Conservation (phyloP, 2,329 filamentous ascomycete genomes). For the Sarocladium brachiariae region DNA sequence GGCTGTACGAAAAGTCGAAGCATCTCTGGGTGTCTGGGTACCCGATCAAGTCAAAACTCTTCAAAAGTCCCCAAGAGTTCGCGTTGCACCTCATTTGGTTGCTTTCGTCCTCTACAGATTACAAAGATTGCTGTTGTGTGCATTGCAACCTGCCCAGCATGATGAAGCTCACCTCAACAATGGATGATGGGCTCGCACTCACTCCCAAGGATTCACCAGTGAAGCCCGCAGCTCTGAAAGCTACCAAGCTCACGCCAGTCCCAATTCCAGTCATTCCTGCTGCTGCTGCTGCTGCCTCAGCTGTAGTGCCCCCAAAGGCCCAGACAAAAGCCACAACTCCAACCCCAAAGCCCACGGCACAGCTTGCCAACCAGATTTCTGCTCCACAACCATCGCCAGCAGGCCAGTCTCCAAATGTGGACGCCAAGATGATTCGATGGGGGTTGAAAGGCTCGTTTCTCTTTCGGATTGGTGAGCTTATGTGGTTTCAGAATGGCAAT, state of each 20-base stretch:
- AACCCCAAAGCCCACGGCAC: conserved; percentile 10
- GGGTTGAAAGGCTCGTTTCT: conserved; percentile 27
- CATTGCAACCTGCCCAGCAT: conserved; percentile 34
- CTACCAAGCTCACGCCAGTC: conserved; percentile 28
- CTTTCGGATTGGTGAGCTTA: conserved; percentile 42
- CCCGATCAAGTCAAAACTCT: conserved; percentile 40
- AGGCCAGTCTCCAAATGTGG: not conserved
- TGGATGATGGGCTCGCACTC: conserved; percentile 22
- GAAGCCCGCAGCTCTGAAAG: conserved; percentile 16
- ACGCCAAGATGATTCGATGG: conserved; percentile 19
- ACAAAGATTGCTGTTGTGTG: conserved; percentile 43
- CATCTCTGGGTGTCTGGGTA: conserved; percentile 45
- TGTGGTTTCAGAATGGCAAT: conserved; percentile 41
- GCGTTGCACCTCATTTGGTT: conserved; percentile 47
- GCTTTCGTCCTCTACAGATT: conserved; percentile 38
- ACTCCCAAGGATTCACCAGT: conserved; percentile 14
- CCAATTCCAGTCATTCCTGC: conserved; percentile 28
- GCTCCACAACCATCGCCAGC: not conserved
- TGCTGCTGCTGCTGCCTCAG: conserved; percentile 18
- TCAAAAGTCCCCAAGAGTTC: conserved; percentile 47
- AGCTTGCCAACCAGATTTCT: conserved; percentile 12
- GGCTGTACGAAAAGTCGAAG: conserved; percentile 41
- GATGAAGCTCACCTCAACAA: conserved; percentile 16
- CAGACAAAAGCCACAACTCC: conserved; percentile 6
- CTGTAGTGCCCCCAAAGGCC: conserved; percentile 23